These are phyloP conservation scores for Leptographium lundbergii DNA, from an alignment of 2,329 filamentous ascomycete genomes.

Conservation along the genomic window DNA sequence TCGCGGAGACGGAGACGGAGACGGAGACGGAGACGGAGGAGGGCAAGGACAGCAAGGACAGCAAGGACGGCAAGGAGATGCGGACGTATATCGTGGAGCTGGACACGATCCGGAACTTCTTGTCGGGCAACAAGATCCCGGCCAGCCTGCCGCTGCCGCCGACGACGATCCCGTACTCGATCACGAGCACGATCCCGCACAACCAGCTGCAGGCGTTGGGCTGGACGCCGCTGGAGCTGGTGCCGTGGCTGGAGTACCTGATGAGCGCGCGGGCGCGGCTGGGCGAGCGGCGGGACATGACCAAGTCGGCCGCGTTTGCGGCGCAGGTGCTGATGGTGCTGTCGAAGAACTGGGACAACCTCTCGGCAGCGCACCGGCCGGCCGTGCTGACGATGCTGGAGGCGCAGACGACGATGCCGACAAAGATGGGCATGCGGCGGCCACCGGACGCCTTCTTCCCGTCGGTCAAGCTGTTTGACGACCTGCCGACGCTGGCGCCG, in stretches of 20 bases:
- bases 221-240: constrained; percentile 74
- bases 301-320: constrained; percentile 60
- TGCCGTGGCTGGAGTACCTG: constrained; percentile 75
- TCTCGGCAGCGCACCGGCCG: constrained; percentile 53
- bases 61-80: background rate
- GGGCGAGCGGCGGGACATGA: constrained; percentile 54
- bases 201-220: constrained; percentile 66
- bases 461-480: constrained; percentile 88
- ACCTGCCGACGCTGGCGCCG: constrained; percentile 64
- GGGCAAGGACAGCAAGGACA: constrained; percentile 32
- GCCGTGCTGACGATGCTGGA: constrained; percentile 53
- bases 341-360: constrained; percentile 82
- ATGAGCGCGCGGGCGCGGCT: constrained; percentile 52
- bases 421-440: constrained; percentile 77
- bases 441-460: constrained; percentile 84
- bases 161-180: constrained; percentile 72
- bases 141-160: constrained; percentile 69
- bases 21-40: constrained; percentile 36
- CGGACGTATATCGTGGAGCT: constrained; percentile 58
- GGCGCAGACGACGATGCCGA: constrained; percentile 67
- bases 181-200: constrained; percentile 57
- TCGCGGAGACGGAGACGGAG: constrained; percentile 38
- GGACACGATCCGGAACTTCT: constrained; percentile 59
- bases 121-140: constrained; percentile 68
- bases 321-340: constrained; percentile 64